phyloP scores from a whole-genome alignment of 345 rosid genomes.

The Adansonia digitata region DNA sequence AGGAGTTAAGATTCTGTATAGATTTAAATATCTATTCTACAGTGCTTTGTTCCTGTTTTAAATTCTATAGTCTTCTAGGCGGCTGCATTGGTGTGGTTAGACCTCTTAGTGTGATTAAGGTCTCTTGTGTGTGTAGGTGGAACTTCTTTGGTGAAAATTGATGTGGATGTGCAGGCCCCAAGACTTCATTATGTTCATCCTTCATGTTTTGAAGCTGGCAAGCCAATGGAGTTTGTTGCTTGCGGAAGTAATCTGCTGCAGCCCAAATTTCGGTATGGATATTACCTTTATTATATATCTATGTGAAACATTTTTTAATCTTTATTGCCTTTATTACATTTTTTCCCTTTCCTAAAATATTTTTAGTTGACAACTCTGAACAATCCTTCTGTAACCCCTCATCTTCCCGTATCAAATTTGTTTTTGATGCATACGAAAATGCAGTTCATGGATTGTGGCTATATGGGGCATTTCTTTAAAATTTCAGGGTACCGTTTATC shows the following conservation, averaged over 20 bases:
- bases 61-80: background rate
- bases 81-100: background rate
- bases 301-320: background rate
- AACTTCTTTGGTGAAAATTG: conserved; percentile 51
- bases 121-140: conserved; percentile 43
- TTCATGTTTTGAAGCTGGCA: conserved; percentile 86
- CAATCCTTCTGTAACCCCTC: background rate
- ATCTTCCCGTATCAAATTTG: background rate
- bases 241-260: conserved; percentile 82
- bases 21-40: background rate
- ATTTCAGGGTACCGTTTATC: background rate
- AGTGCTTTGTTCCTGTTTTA: background rate
- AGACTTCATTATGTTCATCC: conserved; percentile 88
- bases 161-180: conserved; percentile 50
- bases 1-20: background rate
- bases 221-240: conserved; percentile 76
- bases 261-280: conserved; percentile 62
- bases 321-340: background rate
- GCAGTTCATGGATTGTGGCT: background rate
- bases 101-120: conserved; percentile 4
- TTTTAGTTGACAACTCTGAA: background rate
- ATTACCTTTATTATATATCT: conserved; percentile 6
- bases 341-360: background rate
- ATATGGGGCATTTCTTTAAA: background rate
- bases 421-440: no score